Evolutionary conservation across 768 basidiomycete genomes (phyloP), one percentile per base, ranked within the genome.

Genomic region (Pleurotus platypus): DNA sequence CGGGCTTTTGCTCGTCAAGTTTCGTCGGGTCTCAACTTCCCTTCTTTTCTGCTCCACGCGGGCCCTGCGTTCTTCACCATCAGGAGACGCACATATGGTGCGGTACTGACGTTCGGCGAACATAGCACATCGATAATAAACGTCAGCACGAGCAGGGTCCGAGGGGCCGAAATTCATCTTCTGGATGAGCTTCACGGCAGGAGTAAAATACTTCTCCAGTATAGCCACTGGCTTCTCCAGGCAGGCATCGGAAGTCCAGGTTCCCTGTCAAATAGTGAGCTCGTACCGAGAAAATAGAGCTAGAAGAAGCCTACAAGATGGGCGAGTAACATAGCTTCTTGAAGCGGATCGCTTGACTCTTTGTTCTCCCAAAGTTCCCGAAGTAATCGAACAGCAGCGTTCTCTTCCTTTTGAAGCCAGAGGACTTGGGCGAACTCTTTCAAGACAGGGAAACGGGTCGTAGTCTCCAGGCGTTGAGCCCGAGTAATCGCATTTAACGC

Each of bases 71-170:
- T 89, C 78, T 11, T 87, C 65, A 0, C 81, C 79, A 60, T 92
- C 92, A 0, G 89, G 82, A 0, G 90, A 88, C 59, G 84, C 80
- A 15, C 79, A 68, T 37, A 90, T 81, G 1, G 82, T 75, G 58
- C 88, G 83, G 65, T 91, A 94, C 64, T 98, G 95, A 11, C 80
- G 77, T 64, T 98, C 94, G 0, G 95, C 91, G 64, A 98, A 98
- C 22, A 81, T 77, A 0, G 96, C 97, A 67, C 85, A 98, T 63
- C 90, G 82, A 58, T 87, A 85, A 67, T 83, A 92, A 30, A 95
- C 79, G 8, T 76, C 77, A 16, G 86, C 85, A 49, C 76, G 75
- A 8, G 74, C 67, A n/a, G 61, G 57, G 20, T 62, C 62, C n/a
- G 42, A 12, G 12, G 64, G 49, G 1, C 60, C 46, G 27, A 64